Conservation (phyloP, 345 rosid genomes). For the thale cress (Arabidopsis thaliana) region TAIR10.1 NC_003070.9:5633001-5633500, state of each 20-base stretch:
- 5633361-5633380: neutral
- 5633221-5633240: neutral
- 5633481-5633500: constrained; percentile 10
- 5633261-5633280: neutral
- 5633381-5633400: neutral
- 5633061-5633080: no score
- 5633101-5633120: no score
- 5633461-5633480: neutral
- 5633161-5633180: neutral
- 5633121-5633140: no score
- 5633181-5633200: neutral
- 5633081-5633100: no score
- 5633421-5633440: constrained; percentile 18
- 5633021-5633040: no score
- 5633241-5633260: neutral
- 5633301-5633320: neutral
- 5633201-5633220: no score
- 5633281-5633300: neutral
- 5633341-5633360: neutral
- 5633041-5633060: no score
- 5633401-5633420: neutral
- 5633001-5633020: no score
- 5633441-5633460: constrained; percentile 1
- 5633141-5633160: no score
- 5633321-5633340: neutral